Evolutionary conservation across 805 yeast species (phyloP).

Genomic region (Candida insectorum): DNA sequence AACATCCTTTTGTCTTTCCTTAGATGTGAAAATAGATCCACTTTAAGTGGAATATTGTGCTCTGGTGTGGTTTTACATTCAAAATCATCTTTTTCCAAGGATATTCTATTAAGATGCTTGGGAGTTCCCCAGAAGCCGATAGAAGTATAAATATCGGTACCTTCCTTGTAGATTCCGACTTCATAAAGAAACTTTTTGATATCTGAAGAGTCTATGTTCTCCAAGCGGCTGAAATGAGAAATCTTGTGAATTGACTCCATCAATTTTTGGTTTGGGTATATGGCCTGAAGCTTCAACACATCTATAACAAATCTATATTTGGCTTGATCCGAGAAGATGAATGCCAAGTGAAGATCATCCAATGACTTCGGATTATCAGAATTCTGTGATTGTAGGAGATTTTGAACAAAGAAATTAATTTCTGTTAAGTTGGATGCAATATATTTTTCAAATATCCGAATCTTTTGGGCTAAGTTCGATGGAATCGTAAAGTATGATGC

Average conservation of each 20-base stretch:
- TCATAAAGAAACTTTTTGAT: conserved; percentile 2
- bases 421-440: conserved; percentile 9
- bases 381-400: conserved; percentile 15
- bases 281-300: conserved; percentile 23
- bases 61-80: conserved; percentile 13
- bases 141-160: conserved; percentile 10
- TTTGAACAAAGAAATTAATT: conserved; percentile 17
- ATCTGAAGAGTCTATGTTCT: not conserved
- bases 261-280: conserved; percentile 29
- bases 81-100: conserved; percentile 9
- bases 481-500: conserved; percentile 25
- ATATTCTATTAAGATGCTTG: conserved; percentile 3
- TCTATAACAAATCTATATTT: conserved; percentile 21
- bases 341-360: conserved; percentile 24
- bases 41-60: no score
- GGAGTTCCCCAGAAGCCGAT: conserved; percentile 6
- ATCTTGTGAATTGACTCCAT: conserved; percentile 1
- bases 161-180: conserved; percentile 5
- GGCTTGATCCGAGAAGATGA: conserved; percentile 31
- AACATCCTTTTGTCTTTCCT: conserved; percentile 20
- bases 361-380: conserved; percentile 11
- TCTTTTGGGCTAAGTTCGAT: not conserved
- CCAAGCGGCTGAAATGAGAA: conserved; percentile 1
- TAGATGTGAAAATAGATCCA: conserved; percentile 33
- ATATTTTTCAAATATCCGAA: no score